Base-by-base conservation (phyloP, 2,329 filamentous ascomycete species). In the Taxawa tesnikishii region DNA sequence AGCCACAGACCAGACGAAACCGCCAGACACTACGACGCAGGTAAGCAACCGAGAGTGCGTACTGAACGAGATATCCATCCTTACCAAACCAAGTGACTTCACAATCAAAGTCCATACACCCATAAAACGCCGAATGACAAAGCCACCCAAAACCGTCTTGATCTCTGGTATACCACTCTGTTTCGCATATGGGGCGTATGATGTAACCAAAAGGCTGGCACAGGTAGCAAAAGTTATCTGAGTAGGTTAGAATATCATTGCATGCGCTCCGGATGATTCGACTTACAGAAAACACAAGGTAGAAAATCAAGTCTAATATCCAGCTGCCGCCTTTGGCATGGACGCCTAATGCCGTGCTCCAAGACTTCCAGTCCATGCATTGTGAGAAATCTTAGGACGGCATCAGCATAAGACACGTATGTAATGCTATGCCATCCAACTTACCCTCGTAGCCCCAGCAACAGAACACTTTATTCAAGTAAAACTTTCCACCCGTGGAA, bases 131-230 rank as follows among this genome's bases (percentile, higher is more conserved):
- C 78, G 72, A 39, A 98, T 94, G 18, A 98, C 79, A 54, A 94
- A 94, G 5, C 88, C 88, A 25, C 88, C 88, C 33, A 98, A 63
- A 6, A 98, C 74, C 3, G 87, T 94, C 65, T 98, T 98, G 59
- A 98, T 92, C 63, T 98, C 88, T 5, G 88, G 85, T 45, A 98
- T 94, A 58, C 88, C 88, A 53, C 84, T 94, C 50, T 96, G 88
- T 53, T 82, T 88, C 29, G 88, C 88, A 57, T 94, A 83, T 4
- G 81, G 67, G 15, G 83, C 84, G 56, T 87, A 96, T 45, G 79
- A 74, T 46, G 79, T 75, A 10, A 96, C 87, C 33, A 96, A 62
- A 32, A 87, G 52, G 32, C 80, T 83, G 7, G 90, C 84, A 36
- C 70, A 73, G 23, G 75, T 66, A 15, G 88, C 87, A 50, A 93